These are phyloP conservation scores for Choanephora cucurbitarum DNA, from an alignment of 371 early-diverging fungal genomes.

Conservation along the genomic window DNA sequence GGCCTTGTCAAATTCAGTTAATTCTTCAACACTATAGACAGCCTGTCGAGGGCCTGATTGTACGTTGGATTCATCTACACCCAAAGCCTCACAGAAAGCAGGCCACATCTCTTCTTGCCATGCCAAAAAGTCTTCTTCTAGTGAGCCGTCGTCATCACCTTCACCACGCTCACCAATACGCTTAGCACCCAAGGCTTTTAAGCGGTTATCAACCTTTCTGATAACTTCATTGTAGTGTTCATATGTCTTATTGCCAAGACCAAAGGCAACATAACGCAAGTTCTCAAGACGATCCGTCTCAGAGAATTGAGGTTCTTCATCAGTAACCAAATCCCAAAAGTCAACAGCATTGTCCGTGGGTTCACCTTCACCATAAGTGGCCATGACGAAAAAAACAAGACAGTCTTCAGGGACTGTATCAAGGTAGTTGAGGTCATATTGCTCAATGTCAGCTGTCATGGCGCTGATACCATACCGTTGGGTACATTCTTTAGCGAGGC, in stretches of 20 bases:
- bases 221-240: constrained; percentile 91
- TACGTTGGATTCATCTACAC: constrained; percentile 59
- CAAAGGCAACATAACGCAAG: constrained; percentile 83
- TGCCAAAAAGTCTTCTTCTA: constrained; percentile 93
- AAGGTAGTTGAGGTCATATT: constrained; percentile 81
- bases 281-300: constrained; percentile 50
- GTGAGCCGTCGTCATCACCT: constrained; percentile 94
- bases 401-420: constrained; percentile 63
- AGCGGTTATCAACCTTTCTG: constrained; percentile 64
- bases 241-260: constrained; percentile 97
- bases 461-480: constrained; percentile 75
- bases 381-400: constrained; percentile 81
- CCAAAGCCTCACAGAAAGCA: constrained; percentile 73
- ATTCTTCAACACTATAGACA: constrained; percentile 47
- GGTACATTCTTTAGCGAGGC: constrained; percentile 81
- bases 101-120: constrained; percentile 92
- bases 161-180: constrained; percentile 87
- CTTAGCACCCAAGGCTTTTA: constrained; percentile 72
- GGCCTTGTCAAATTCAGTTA: constrained; percentile 34
- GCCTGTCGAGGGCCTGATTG: constrained; percentile 43
- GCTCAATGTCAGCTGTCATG: constrained; percentile 86
- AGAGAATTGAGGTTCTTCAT: constrained; percentile 71
- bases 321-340: constrained; percentile 78
- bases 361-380: constrained; percentile 92
- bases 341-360: constrained; percentile 92